A percentile compares a stretch with the other conserved stretches of the same genome.
phyloP scores from a whole-genome alignment of 1,284 basidiomycete species.

The Ganoderma boninense region DNA sequence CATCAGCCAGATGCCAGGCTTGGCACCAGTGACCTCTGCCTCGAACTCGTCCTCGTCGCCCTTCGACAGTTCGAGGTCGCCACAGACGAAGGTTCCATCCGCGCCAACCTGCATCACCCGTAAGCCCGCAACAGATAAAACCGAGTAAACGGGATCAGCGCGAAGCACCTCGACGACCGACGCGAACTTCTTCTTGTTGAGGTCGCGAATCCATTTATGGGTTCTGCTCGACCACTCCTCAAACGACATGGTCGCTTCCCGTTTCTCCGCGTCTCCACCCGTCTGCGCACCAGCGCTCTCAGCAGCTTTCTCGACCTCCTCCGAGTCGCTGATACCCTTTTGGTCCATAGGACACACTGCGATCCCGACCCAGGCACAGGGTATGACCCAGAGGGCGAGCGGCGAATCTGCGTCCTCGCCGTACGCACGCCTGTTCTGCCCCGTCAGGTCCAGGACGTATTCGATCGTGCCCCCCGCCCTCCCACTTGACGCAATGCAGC shows the following conservation, averaged over 20 bases:
- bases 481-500: not conserved
- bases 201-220: not conserved
- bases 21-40: constrained; percentile 14
- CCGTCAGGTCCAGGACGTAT: not conserved
- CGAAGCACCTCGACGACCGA: not conserved
- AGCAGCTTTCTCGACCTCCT: not conserved
- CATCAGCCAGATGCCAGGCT: constrained; percentile 23
- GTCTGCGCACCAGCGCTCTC: not conserved
- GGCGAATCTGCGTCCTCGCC: not conserved
- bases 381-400: not conserved
- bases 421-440: not conserved
- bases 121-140: too few relatives aligned
- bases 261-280: not conserved
- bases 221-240: not conserved
- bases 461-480: not conserved
- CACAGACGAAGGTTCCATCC: not conserved
- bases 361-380: not conserved
- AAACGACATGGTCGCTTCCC: not conserved
- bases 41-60: constrained; percentile 25
- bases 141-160: not conserved
- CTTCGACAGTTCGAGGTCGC: constrained; percentile 4
- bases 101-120: not conserved
- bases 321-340: not conserved
- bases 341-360: not conserved
- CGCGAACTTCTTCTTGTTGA: not conserved